Evolutionary conservation across 441 rosid species (phyloP).

Genomic region (Adansonia grandidieri): DNA sequence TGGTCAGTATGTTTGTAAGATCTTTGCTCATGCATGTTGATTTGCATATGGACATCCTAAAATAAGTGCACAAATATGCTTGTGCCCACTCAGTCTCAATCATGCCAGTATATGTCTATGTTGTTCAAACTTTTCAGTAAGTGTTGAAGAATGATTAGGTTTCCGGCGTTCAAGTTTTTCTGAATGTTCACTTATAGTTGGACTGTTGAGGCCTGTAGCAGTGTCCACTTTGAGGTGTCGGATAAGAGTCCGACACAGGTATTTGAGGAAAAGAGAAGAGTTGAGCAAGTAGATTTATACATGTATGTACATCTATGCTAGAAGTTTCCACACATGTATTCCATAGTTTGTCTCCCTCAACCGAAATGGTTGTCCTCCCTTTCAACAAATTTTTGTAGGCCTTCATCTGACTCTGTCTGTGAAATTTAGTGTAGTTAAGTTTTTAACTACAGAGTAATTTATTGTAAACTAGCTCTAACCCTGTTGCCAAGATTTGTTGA

Average conservation of each 20-base stretch:
- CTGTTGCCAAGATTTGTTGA: slow-evolving; percentile 20
- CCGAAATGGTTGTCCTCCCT: not conserved
- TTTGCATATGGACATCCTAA: not conserved
- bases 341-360: not conserved
- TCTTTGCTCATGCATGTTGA: not conserved
- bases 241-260: not conserved
- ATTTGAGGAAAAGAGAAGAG: too few species aligned
- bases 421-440: not conserved
- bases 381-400: not conserved
- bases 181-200: slow-evolving; percentile 3
- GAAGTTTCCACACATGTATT: not conserved
- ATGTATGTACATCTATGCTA: slow-evolving; percentile 3
- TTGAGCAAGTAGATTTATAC: not conserved
- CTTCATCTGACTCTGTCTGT: slow-evolving; percentile 1
- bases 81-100: not conserved
- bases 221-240: slow-evolving; percentile 15
- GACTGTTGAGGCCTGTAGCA: not conserved
- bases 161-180: not conserved
- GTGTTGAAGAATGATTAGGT: not conserved
- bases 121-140: not conserved
- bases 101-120: not conserved
- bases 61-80: not conserved
- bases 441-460: slow-evolving; percentile 16
- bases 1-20: not conserved
- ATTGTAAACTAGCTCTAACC: not conserved